Percentiles rank a stretch among this genome's conserved stretches.
phyloP scores from a whole-genome alignment of 805 yeast species.

The Grigorovia transvaalensis region DNA sequence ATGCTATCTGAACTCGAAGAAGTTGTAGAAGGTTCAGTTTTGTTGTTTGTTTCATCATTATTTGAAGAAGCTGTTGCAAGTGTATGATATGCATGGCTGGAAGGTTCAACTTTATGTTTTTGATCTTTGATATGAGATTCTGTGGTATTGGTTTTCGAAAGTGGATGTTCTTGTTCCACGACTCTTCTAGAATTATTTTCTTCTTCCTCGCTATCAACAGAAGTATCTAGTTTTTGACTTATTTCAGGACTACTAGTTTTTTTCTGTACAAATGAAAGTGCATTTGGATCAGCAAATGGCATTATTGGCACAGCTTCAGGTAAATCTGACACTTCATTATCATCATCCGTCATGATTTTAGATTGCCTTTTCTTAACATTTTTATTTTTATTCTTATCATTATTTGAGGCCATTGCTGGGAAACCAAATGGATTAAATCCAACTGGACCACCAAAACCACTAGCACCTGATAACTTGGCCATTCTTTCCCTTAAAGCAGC shows the following conservation, averaged over 20 bases:
- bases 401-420: conserved; percentile 20
- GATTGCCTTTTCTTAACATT: conserved; percentile 19
- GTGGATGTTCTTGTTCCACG: not conserved
- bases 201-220: not conserved
- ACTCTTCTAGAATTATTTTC: not conserved
- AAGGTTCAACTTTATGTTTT: not conserved
- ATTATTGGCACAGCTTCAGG: conserved; percentile 40
- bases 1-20: conserved; percentile 7
- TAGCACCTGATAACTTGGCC: conserved; percentile 89
- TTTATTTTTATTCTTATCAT: conserved; percentile 11
- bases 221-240: conserved; percentile 6
- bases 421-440: conserved; percentile 36
- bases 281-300: conserved; percentile 38
- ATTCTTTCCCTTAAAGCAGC: conserved; percentile 77
- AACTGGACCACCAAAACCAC: conserved; percentile 51
- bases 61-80: conserved; percentile 4
- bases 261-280: conserved; percentile 20
- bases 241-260: conserved; percentile 4
- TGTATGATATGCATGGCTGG: conserved; percentile 6
- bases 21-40: conserved; percentile 4
- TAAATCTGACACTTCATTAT: conserved; percentile 8
- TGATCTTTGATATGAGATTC: not conserved
- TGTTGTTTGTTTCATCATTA: not conserved
- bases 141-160: not conserved
- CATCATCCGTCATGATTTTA: conserved; percentile 5